These are phyloP conservation scores for Gossypium australe DNA, from an alignment of 345 rosid species.

Conservation along the genomic window DNA sequence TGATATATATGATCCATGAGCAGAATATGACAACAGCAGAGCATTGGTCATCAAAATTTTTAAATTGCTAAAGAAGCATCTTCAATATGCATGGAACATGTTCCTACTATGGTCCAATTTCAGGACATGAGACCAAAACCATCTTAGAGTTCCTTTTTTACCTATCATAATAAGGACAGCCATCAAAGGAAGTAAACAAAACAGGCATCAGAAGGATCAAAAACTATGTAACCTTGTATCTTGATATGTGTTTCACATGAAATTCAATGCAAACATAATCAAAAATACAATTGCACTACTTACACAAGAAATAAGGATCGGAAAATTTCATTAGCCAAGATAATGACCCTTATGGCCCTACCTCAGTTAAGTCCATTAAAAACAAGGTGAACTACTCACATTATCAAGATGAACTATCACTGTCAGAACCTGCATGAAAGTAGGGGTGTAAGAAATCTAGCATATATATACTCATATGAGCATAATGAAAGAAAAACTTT, in stretches of 20 bases:
- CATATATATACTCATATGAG: not conserved
- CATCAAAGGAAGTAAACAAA: not conserved
- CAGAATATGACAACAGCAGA: not conserved
- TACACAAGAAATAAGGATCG: not conserved
- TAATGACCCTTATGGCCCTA: constrained; percentile 5
- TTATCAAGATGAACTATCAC: constrained; percentile 34
- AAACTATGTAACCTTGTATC: not conserved
- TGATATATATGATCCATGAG: not conserved
- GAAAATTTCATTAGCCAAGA: not conserved
- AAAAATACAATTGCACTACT: not conserved
- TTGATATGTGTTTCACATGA: not conserved
- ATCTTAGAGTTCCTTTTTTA: not conserved
- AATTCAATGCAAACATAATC: not conserved
- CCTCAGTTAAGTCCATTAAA: constrained; percentile 22
- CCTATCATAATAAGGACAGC: not conserved
- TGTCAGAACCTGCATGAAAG: constrained; percentile 37
- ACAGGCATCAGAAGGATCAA: not conserved
- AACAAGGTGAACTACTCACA: constrained; percentile 16
- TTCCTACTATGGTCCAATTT: not conserved
- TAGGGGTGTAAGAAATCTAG: constrained; percentile 6
- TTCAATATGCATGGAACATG: not conserved
- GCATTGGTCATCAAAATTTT: not conserved
- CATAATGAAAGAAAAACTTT: not conserved
- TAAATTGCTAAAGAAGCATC: not conserved
- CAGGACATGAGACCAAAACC: too few relatives aligned